These are phyloP conservation scores for Silene noctiflora DNA, from an alignment of 179 eudicot genomes.

Conservation along the genomic window DNA sequence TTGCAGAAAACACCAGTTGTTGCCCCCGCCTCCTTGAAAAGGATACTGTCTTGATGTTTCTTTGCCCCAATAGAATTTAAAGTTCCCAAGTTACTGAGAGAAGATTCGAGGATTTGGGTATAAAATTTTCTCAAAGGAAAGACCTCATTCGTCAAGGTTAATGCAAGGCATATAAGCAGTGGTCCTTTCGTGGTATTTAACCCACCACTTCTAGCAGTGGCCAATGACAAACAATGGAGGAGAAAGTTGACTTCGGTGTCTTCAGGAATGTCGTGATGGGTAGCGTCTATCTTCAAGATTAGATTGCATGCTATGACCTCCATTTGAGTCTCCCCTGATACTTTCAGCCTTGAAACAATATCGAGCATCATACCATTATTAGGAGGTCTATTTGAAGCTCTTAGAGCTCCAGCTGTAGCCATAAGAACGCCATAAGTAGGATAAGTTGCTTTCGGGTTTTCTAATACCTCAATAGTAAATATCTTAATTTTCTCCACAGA, in stretches of 20 bases:
- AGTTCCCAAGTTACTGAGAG: constrained; percentile 22
- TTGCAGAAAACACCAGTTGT: constrained; percentile 75
- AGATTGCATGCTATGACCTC: constrained; percentile 53
- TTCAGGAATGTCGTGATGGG: constrained; percentile 16
- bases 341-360: constrained; percentile 35
- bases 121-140: constrained; percentile 63
- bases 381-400: constrained; percentile 53
- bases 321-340: constrained; percentile 52
- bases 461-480: constrained; percentile 43
- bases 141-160: constrained; percentile 65
- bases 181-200: constrained; percentile 46
- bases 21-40: constrained; percentile 90
- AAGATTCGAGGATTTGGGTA: constrained; percentile 37
- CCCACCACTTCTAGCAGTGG: constrained; percentile 69
- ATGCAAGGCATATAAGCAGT: constrained; percentile 57
- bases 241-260: constrained; percentile 39
- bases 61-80: constrained; percentile 35
- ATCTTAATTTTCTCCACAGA: constrained; percentile 44
- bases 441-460: constrained; percentile 36
- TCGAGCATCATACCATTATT: constrained; percentile 29
- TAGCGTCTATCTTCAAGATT: constrained; percentile 33
- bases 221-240: constrained; percentile 55
- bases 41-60: constrained; percentile 48
- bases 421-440: constrained; percentile 55
- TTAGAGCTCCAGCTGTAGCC: constrained; percentile 85